Evolutionary conservation across 306 rosid genomes (phyloP), one percentile per base, ranked within the genome.

Genomic region (Comarum palustre): DNA sequence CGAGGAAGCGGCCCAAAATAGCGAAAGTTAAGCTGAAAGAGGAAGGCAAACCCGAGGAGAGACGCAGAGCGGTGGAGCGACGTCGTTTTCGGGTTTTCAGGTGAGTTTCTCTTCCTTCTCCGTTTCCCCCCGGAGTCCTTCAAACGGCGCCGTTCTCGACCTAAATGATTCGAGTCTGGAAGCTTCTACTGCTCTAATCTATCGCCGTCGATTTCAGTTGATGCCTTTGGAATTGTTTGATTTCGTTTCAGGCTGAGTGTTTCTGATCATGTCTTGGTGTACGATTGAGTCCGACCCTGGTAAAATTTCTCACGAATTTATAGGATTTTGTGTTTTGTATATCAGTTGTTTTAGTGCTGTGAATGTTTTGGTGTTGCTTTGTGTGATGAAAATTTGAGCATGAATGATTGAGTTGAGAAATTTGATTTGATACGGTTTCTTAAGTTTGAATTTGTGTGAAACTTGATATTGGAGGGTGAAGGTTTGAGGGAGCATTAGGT

Each of bases 281-380:
- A 91, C 99, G n/a, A 91, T 94, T 81, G 99, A 94, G 79, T 94
- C 99, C 45, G 99, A 94, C 86, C 99, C 97, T 2, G 97, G 99
- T 94, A 90, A 72, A 79, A 19, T 75, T 38, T 42, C 73, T 36
- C 43, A 34, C 20, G 1, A 62, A 2, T 29, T 32, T 24, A 4
- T 69, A 6, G 14, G 20, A 19, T 48, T 50, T 45, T 32, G 10
- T 8, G 22, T n/a, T 38, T 39, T 64, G 24, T 45, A 4, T 39
- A 4, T 39, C 27, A n/a, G 20, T 36, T 20, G 24, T 17, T 16
- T 17, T 6, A 7, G 17, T 29, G 11, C 43, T 27, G 3, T 11
- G 5, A 27, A 25, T 20, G 15, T 11, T 58, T 47, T 34, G 34
- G 73, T 69, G 20, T 55, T 48, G 9, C 10, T 69, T 19, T 32